Percentiles rank a stretch among this genome's conserved stretches.
These are phyloP conservation scores for Tetradesmus obliquus DNA, from an alignment of 139 green algal genomes.

Conservation along the genomic window DNA sequence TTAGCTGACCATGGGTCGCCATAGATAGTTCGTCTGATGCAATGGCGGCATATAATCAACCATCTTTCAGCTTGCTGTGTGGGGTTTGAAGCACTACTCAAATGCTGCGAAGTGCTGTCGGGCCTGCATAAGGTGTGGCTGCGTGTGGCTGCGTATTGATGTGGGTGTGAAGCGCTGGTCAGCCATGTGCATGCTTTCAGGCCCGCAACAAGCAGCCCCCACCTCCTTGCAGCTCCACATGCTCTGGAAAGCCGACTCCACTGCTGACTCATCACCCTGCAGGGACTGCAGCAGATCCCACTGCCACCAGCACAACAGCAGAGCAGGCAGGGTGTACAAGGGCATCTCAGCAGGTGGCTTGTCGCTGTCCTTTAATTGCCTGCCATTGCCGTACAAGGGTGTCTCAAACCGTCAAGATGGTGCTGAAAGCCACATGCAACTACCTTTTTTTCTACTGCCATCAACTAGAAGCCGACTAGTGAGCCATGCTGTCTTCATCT, in stretches of 20 bases:
- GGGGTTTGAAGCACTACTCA: too few relatives aligned
- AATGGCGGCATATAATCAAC: not conserved
- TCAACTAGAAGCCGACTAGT: not conserved
- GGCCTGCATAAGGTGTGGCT: too few relatives aligned
- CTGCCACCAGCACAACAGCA: not conserved
- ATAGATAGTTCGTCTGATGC: not conserved
- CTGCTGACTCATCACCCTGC: conserved; percentile 46
- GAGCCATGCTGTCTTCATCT: too few relatives aligned
- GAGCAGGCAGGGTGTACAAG: not conserved
- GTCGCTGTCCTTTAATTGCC: too few relatives aligned
- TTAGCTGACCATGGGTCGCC: not conserved
- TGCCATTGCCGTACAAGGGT: too few relatives aligned
- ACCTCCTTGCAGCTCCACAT: conserved; percentile 91
- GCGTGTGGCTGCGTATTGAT: not conserved
- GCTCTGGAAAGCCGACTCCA: conserved; percentile 69
- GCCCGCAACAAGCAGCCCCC: not conserved
- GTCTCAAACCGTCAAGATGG: not conserved
- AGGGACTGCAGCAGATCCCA: conserved; percentile 30
- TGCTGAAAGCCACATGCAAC: not conserved
- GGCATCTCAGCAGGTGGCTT: not conserved
- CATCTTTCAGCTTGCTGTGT: not conserved
- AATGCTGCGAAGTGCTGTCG: not conserved
- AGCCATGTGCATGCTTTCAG: not conserved
- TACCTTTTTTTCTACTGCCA: not conserved
- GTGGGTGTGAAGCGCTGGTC: not conserved